These are phyloP conservation scores for Agaricus subrufescens DNA, from an alignment of 768 basidiomycete genomes.

Conservation along the genomic window DNA sequence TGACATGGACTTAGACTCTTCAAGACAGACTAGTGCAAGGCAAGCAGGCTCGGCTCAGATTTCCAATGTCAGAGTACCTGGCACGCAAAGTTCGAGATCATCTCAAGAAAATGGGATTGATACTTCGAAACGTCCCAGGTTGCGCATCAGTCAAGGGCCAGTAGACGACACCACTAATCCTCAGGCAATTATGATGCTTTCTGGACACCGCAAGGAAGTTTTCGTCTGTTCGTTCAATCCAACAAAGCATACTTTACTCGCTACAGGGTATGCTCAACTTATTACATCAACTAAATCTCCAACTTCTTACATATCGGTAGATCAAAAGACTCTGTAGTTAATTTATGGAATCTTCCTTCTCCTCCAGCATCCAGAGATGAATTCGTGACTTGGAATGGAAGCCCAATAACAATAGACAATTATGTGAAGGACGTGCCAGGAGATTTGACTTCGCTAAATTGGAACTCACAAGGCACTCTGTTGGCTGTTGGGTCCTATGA, in stretches of 20 bases:
- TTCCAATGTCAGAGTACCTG: slow-evolving; percentile 13
- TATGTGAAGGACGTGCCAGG: slow-evolving; percentile 41
- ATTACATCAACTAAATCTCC: neutral
- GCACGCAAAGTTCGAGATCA: slow-evolving; percentile 10
- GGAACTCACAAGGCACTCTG: slow-evolving; percentile 69
- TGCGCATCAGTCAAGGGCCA: slow-evolving; percentile 27
- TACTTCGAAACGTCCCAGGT: neutral
- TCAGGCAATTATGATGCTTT: slow-evolving; percentile 39
- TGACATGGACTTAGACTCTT: slow-evolving; percentile 41
- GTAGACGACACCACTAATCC: slow-evolving; percentile 37
- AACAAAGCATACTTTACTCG: slow-evolving; percentile 48
- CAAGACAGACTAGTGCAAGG: slow-evolving; percentile 2
- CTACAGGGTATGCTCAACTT: slow-evolving; percentile 57
- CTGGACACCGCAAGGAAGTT: slow-evolving; percentile 66
- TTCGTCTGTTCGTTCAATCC: slow-evolving; percentile 84
- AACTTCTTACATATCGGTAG: slow-evolving; percentile 27
- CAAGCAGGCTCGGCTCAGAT: slow-evolving; percentile 12
- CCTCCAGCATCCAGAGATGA: slow-evolving; percentile 25
- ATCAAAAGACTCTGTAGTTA: slow-evolving; percentile 72
- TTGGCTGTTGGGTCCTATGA: slow-evolving; percentile 81
- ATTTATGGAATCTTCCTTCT: slow-evolving; percentile 65
- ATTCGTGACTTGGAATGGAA: slow-evolving; percentile 26
- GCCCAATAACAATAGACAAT: slow-evolving; percentile 44
- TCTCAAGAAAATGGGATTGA: slow-evolving; percentile 8
- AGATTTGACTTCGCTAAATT: slow-evolving; percentile 74